Conservation (phyloP, 2,329 filamentous ascomycete genomes). For the Paecilomyces niveus region DNA sequence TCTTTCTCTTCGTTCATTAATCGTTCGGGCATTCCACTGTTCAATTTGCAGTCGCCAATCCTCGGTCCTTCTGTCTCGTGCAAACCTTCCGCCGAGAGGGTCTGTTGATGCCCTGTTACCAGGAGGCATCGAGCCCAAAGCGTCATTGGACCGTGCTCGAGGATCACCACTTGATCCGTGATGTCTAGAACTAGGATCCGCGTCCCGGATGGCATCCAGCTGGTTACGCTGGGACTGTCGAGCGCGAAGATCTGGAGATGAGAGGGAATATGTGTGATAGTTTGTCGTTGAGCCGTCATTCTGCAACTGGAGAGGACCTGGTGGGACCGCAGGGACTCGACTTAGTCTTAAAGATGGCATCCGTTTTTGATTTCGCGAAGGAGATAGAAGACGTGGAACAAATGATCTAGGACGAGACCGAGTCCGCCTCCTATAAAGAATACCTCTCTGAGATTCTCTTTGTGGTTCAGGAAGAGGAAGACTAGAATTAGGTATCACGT, state of each 20-base stretch:
- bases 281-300: not conserved
- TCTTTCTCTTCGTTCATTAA: slow-evolving; percentile 26
- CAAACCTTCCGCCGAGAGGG: not conserved
- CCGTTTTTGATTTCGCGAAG: not conserved
- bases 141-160: slow-evolving; percentile 14
- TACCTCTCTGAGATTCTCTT: not conserved
- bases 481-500: not conserved
- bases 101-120: slow-evolving; percentile 6
- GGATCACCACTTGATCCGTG: slow-evolving; percentile 4
- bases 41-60: slow-evolving; percentile 32
- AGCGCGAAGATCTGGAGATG: not conserved
- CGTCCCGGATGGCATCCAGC: not conserved
- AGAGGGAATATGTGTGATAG: not conserved
- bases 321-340: not conserved
- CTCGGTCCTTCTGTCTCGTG: slow-evolving; percentile 10
- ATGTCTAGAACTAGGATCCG: not conserved
- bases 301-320: not conserved
- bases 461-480: not conserved
- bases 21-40: slow-evolving; percentile 33
- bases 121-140: slow-evolving; percentile 5
- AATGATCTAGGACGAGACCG: not conserved
- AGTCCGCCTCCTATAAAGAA: not conserved
- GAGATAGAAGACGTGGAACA: not conserved
- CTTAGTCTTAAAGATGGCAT: not conserved
- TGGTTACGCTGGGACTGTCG: not conserved